Evolutionary conservation across 2,329 filamentous ascomycete genomes (phyloP).

Genomic region (Fusarium solani-melongenae): DNA sequence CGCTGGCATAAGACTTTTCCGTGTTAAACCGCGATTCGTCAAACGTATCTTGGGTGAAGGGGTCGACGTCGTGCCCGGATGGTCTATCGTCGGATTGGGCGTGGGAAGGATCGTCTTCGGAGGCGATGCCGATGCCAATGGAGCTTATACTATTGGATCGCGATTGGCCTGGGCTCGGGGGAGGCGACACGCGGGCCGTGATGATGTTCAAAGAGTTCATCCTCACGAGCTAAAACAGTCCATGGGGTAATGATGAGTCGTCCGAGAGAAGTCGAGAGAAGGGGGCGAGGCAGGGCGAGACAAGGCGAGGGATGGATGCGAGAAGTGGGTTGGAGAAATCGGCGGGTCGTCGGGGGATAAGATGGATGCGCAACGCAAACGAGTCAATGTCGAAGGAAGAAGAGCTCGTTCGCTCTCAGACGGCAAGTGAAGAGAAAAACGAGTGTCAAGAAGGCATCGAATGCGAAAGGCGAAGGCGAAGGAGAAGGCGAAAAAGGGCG

Average conservation of each 20-base stretch:
- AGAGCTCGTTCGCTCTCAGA: constrained; percentile 16
- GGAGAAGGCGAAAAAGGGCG: background rate
- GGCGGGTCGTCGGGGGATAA: constrained; percentile 19
- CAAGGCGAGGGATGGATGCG: constrained; percentile 2
- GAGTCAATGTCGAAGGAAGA: constrained; percentile 5
- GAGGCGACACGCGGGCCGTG: constrained; percentile 80
- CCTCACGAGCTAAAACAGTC: constrained; percentile 66
- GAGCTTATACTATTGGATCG: constrained; percentile 71
- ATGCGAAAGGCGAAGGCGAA: constrained; percentile 18
- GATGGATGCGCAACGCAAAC: constrained; percentile 32
- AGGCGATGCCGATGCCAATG: constrained; percentile 59
- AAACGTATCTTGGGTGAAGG: constrained; percentile 51
- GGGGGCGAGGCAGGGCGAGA: background rate
- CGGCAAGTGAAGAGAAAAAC: constrained; percentile 27
- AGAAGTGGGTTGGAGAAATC: constrained; percentile 13
- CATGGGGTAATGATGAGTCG: constrained; percentile 56
- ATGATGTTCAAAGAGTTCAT: constrained; percentile 99
- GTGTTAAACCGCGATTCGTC: constrained; percentile 52
- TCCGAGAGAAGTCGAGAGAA: constrained; percentile 6
- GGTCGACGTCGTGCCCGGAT: constrained; percentile 49
- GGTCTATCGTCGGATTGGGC: constrained; percentile 46
- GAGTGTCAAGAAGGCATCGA: constrained; percentile 42
- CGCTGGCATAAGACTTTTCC: constrained; percentile 55
- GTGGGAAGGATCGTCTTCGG: constrained; percentile 50
- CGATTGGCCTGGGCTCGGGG: constrained; percentile 65